phyloP scores from a whole-genome alignment of 768 basidiomycete genomes.

The Lentinula detonsa region DNA sequence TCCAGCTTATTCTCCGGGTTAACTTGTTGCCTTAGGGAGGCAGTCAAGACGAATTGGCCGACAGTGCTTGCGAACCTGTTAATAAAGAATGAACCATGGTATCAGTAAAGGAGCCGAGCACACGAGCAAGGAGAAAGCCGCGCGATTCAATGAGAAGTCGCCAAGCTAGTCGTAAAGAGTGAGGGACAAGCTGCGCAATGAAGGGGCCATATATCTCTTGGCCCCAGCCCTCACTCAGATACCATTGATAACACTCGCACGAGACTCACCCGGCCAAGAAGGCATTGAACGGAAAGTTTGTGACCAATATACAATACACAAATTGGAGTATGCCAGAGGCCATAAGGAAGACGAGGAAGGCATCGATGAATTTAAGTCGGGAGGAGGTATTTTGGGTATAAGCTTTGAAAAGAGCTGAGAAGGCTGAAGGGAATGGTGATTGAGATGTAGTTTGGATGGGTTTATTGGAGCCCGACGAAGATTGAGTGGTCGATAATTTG shows the following conservation, averaged over 20 bases:
- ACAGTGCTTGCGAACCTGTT: slow-evolving; percentile 85
- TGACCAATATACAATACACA: slow-evolving; percentile 84
- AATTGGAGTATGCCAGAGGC: slow-evolving; percentile 89
- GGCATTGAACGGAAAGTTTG: slow-evolving; percentile 95
- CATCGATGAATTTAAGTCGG: slow-evolving; percentile 90
- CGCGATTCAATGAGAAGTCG: not conserved
- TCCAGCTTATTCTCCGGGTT: slow-evolving; percentile 77
- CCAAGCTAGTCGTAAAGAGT: not conserved
- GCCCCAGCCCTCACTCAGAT: not conserved
- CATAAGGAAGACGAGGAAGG: slow-evolving; percentile 88
- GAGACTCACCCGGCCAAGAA: slow-evolving; percentile 85
- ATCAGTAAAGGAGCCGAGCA: not conserved
- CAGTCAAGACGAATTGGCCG: slow-evolving; percentile 94
- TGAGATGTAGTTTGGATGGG: slow-evolving; percentile 23
- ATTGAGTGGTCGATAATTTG: slow-evolving; percentile 15
- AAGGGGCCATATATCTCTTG: too few relatives aligned
- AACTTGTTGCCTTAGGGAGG: slow-evolving; percentile 87
- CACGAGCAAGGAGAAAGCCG: not conserved
- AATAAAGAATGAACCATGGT: too few relatives aligned
- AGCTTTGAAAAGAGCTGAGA: slow-evolving; percentile 63
- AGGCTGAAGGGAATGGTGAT: slow-evolving; percentile 31
- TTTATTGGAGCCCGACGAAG: slow-evolving; percentile 3
- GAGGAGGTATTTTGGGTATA: slow-evolving; percentile 75
- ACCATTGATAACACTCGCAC: not conserved
- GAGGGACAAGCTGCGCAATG: not conserved